Percentiles rank a stretch among this genome's conserved stretches.
phyloP scores from a whole-genome alignment of 495 filamentous ascomycete genomes.

The Hypoxylon intermedium region DNA sequence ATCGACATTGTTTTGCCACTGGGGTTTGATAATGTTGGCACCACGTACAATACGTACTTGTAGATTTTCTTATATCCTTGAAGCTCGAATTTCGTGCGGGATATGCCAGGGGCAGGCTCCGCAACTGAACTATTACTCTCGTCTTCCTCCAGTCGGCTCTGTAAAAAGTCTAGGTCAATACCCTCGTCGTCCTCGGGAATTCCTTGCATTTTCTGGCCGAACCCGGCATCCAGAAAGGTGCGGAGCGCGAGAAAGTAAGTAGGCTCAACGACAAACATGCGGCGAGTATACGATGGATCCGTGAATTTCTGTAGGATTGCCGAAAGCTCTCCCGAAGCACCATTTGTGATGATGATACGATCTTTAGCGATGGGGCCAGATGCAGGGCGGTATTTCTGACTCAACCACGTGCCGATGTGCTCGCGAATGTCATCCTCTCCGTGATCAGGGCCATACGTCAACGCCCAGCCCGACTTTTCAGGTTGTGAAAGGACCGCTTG shows the following conservation, averaged over 20 bases:
- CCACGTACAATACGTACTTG: conserved; percentile 75
- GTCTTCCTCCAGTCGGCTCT: conserved; percentile 50
- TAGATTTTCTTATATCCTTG: conserved; percentile 65
- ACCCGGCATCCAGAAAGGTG: conserved; percentile 73
- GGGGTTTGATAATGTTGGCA: conserved; percentile 80
- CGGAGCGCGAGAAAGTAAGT: conserved; percentile 74
- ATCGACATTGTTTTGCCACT: conserved; percentile 72
- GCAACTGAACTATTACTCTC: conserved; percentile 33
- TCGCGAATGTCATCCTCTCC: conserved; percentile 68
- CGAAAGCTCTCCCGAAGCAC: conserved; percentile 71
- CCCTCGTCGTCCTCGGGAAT: conserved; percentile 75
- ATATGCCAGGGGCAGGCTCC: background rate
- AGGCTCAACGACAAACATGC: conserved; percentile 76
- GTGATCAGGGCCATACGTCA: conserved; percentile 75
- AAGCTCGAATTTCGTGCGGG: conserved; percentile 14
- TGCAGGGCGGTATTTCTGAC: conserved; percentile 61
- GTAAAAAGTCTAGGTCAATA: conserved; percentile 65
- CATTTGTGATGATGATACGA: conserved; percentile 75
- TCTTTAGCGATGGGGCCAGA: conserved; percentile 49
- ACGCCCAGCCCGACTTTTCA: conserved; percentile 53
- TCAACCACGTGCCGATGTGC: conserved; percentile 70
- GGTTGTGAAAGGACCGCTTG: conserved; percentile 60
- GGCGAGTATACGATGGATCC: conserved; percentile 72
- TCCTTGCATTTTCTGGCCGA: conserved; percentile 62
- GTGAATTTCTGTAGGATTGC: conserved; percentile 72